Base-by-base conservation (phyloP, 2,329 filamentous ascomycete species). In the Ascochyta lentis region DNA sequence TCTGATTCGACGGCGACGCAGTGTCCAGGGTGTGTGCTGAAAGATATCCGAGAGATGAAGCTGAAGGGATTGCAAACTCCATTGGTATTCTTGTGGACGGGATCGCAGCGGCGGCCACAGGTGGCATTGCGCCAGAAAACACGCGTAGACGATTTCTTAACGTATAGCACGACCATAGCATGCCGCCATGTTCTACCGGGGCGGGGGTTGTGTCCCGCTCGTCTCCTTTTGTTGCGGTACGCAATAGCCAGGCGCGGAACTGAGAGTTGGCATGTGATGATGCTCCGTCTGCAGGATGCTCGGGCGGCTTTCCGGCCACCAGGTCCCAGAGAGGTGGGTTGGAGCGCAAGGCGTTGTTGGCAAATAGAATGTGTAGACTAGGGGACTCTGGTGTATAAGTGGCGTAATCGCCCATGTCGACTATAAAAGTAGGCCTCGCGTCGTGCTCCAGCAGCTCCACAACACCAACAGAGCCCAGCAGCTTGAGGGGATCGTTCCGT, bases 401-500 rank as follows among this genome's bases (percentile, higher is more conserved):
- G n/a, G 77, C 72, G 1, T 80, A 73, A 65, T 88, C 85, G 7
- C 80, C 79, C 46, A 90, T 76, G 66, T 94, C 90, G 31, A 94
- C 80, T 38, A 94, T 83, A 65, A 94, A 91, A 0, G 89, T 90
- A 3, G 90, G 91, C 42, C 91, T 81, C 45, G 89, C 85, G 70
- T 95, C 91, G 62, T 89, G 84, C 68, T 94, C 90, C 37, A 95
- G 75, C 35, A 94, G 77, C 71, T 94, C 91, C 19, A 88, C 76
- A 9, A 91, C 82, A 23, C 89, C 87, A 47, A 92, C 80, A 24
- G 83, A 83, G 38, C 84, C 84, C 4, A 93, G 79, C 46, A 86
- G 77, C 47, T 86, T 81, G 40, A 85, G 60, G 5, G 80, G 79
- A 2, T 84, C 79, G 1, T 78, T 73, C 49, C 79, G 75, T 6